phyloP scores from a whole-genome alignment of 2,329 filamentous ascomycete species.

The Epichloe typhina region DNA sequence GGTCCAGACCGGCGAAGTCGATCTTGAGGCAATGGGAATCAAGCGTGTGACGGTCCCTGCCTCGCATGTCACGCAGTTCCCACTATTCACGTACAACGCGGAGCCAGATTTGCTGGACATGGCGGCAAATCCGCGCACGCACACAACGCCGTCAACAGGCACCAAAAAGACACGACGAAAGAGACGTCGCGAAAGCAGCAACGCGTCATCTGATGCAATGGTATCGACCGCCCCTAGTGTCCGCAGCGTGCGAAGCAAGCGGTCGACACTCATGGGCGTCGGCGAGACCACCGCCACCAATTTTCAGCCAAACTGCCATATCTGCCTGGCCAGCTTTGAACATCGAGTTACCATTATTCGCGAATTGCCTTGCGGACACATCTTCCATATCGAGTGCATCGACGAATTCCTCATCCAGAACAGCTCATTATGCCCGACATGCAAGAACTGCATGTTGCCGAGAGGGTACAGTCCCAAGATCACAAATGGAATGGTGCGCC shows the following conservation, averaged over 20 bases:
- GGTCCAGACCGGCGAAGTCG: conserved; percentile 65
- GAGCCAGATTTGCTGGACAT: conserved; percentile 32
- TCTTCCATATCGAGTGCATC: conserved; percentile 87
- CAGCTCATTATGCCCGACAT: conserved; percentile 81
- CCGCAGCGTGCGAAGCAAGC: conserved; percentile 23
- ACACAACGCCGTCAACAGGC: conserved; percentile 15
- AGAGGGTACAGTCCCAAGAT: conserved; percentile 52
- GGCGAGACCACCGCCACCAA: conserved; percentile 35
- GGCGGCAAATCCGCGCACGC: conserved; percentile 11
- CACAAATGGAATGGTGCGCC: conserved; percentile 76
- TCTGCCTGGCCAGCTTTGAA: conserved; percentile 74
- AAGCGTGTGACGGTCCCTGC: conserved; percentile 67
- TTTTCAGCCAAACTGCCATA: conserved; percentile 74
- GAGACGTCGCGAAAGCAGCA: conserved; percentile 18
- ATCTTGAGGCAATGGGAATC: conserved; percentile 76
- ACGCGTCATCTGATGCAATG: conserved; percentile 15
- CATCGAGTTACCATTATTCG: conserved; percentile 59
- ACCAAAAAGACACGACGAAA: conserved; percentile 17
- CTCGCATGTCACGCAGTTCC: conserved; percentile 58
- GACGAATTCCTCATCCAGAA: conserved; percentile 67
- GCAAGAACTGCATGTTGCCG: conserved; percentile 73
- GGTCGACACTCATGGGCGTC: conserved; percentile 21
- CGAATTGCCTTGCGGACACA: conserved; percentile 79
- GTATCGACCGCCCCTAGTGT: conserved; percentile 9
- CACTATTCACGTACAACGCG: conserved; percentile 63